Base-by-base conservation (phyloP, 805 yeast genomes). In the Saccharomyces mikatae region DNA sequence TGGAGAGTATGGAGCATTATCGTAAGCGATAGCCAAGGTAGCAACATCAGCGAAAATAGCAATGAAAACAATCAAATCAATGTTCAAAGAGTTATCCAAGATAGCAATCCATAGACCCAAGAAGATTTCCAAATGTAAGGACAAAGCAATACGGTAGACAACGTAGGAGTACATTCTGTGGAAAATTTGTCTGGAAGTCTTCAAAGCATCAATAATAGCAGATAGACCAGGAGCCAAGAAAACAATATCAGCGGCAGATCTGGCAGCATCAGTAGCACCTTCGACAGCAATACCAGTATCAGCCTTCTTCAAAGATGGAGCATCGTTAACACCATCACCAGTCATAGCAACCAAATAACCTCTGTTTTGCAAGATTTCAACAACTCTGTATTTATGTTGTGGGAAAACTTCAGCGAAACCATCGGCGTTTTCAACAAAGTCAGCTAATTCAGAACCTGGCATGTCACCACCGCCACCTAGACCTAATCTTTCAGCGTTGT, bases 341-440 rank as follows among this genome's bases (percentile, higher is more conserved):
- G 97, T 89, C 97, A 89, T 89, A 76, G 96, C 97, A 79, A 90
- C 96, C 78, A 89, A 83, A 85, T 87, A 89, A 77, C 96, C 96
- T 82, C 96, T 86, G 74, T 86, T 82, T 82, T 89, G 96, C 76
- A 89, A 83, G 74, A 89, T 88, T 80, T 89, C 96, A 76, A 89
- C 97, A 71, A 91, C 96, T 73, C 86, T 88, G 81, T 86, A 89
- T 80, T 89, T 89, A 81, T 89, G 96, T 81, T 89, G 96, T 66
- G 97, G 97, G 94, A 89, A 89, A 72, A 89, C 96, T 81, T 89
- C 97, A 75, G 97, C 96, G 75, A 89, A 89, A 81, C 97, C 97
- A 80, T 89, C 97, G 63, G 97, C 97, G 71, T 88, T 89, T 80
- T 89, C 96, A 80, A 89, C 96, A 67, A 89, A 88, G 77, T 89